Percentiles rank a stretch among this genome's conserved stretches.
phyloP scores from a whole-genome alignment of 164 flowering plant species.

The Santalum album region DNA sequence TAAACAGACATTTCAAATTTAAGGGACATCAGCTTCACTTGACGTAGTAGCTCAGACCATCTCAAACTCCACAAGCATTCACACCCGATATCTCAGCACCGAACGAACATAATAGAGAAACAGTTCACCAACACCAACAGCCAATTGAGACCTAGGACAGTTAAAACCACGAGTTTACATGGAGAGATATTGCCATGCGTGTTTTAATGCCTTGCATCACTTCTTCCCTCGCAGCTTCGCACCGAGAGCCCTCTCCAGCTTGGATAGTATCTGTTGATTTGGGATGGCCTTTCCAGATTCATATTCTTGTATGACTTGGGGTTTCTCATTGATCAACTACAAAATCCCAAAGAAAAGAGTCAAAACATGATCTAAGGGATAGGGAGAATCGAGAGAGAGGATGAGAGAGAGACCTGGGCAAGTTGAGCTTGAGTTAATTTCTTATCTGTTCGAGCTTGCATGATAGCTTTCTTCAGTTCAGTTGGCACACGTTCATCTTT shows the following conservation, averaged over 20 bases:
- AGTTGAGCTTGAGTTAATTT: constrained; percentile 93
- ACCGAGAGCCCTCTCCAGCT: constrained; percentile 93
- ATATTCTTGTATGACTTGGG: constrained; percentile 89
- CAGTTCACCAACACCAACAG: too few relatives aligned
- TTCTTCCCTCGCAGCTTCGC: constrained; percentile 92
- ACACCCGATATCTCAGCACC: too few relatives aligned
- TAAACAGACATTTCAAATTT: too few relatives aligned
- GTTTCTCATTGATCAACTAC: constrained; percentile 96
- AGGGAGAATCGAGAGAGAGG: not conserved
- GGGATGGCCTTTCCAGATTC: constrained; percentile 99
- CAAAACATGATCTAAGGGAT: too few relatives aligned
- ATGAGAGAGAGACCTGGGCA: constrained; percentile 54
- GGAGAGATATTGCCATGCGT: too few relatives aligned
- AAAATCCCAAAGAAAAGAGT: not conserved
- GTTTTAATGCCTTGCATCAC: too few relatives aligned
- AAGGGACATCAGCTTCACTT: too few relatives aligned
- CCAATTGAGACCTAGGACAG: too few relatives aligned
- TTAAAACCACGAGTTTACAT: too few relatives aligned
- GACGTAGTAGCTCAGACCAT: too few relatives aligned
- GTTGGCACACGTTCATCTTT: constrained; percentile 86
- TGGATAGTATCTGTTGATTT: constrained; percentile 80
- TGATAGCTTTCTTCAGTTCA: constrained; percentile 83
- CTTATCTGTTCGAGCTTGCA: constrained; percentile 87
- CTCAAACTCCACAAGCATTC: too few relatives aligned
- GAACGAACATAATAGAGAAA: too few relatives aligned